A percentile compares a stretch with the other conserved stretches of the same genome.
Conservation (phyloP, 1,284 basidiomycete genomes). For the Sporisorium sorghi region DNA sequence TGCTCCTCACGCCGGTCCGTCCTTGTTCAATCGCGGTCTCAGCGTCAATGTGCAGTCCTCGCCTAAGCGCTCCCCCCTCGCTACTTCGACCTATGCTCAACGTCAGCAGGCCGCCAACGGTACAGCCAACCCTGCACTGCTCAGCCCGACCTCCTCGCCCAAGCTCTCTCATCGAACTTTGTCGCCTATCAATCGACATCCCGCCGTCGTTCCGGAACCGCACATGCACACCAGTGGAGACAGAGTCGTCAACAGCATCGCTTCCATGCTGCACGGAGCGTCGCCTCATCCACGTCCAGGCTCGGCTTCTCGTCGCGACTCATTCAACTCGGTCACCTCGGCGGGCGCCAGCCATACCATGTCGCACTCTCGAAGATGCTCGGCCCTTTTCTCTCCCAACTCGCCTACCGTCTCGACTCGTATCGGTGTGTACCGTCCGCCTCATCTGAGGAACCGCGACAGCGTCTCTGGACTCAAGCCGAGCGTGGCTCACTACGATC, state of each 20-base stretch:
- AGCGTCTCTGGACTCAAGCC: constrained; percentile 51
- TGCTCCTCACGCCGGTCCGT: constrained; percentile 11
- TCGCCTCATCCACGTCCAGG: constrained; percentile 24
- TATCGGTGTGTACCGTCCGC: constrained; percentile 56
- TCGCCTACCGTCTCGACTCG: constrained; percentile 36
- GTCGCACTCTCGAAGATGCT: constrained; percentile 48
- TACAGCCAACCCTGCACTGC: constrained; percentile 16
- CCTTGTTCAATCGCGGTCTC: constrained; percentile 35
- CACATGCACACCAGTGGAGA: constrained; percentile 24
- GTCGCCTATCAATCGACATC: constrained; percentile 32
- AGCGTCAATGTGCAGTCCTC: constrained; percentile 34
- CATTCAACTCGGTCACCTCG: constrained; percentile 39
- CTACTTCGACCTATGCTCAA: constrained; percentile 14
- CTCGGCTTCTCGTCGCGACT: constrained; percentile 43
- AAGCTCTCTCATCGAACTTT: constrained; percentile 45
- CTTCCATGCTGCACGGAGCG: constrained; percentile 32
- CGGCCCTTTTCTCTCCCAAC: constrained; percentile 39
- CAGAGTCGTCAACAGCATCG: constrained; percentile 43
- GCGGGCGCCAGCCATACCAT: constrained; percentile 38
- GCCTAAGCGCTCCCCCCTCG: constrained; percentile 45
- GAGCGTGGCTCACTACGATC: constrained; percentile 59
- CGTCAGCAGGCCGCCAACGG: constrained; percentile 15
- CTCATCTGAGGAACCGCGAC: constrained; percentile 53
- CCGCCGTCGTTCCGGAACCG: constrained; percentile 31
- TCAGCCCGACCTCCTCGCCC: constrained; percentile 40